Evolutionary conservation across 2,329 filamentous ascomycete genomes (phyloP), one percentile per base, ranked within the genome.

Genomic region (Claviceps sp.): DNA sequence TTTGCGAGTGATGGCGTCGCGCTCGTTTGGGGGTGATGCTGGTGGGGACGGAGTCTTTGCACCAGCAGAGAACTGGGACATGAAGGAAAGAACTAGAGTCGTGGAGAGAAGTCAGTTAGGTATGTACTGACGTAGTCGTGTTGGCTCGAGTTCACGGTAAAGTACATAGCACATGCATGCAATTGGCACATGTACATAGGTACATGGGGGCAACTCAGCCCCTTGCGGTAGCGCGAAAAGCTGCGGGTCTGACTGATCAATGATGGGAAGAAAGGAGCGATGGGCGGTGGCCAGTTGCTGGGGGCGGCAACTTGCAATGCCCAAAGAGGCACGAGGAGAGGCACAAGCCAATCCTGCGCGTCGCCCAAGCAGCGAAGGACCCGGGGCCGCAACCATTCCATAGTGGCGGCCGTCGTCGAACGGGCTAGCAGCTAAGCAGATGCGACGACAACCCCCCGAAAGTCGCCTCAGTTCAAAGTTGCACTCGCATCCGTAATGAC

Each of bases 81-180:
- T 91, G 70, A 94, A 94, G 61, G 88, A 94, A 61, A 89, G 76
- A 53, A 95, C 89, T 94, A 66, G 57, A 52, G 53, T 55, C n/a
- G 53, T 55, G 61, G 24, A 13, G 6, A 30, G 39, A 39, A 47
- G 53, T 47, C 39, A 48, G 43, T 34, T 34, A 11, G 30, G 30
- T 30, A 26, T 26, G 8, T 43, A 43, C 46, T 47, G 50, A 51
- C 50, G 46, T 49, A 44, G 17, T 40, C 47, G 38, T 48, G 19
- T 26, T 19, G 30, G 30, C 16, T 42, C 24, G 26, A 39, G 11
- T 34, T 47, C 45, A n/a, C 44, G 17, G 26, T 42, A 42, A n/a
- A 22, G 7, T 14, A 40, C 19, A 38, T 41, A 41, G 39, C 39
- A 41, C 16, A 6, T 8, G 39, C 39, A 41, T 19, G 8, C 16